Evolutionary conservation across 768 basidiomycete genomes (phyloP).

Genomic region (Pisolithus orientalis): DNA sequence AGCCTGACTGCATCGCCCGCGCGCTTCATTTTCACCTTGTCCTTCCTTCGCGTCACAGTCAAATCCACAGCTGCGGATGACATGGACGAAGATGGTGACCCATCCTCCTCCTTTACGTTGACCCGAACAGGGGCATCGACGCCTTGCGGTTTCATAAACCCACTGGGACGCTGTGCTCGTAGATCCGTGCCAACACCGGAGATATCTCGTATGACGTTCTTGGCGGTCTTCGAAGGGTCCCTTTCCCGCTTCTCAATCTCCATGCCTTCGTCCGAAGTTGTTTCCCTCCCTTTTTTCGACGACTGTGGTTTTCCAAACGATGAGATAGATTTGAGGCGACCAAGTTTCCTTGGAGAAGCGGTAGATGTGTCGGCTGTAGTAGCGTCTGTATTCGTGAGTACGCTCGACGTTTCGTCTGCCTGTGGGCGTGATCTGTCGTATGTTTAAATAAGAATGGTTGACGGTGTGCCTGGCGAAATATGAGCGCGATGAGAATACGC

Average conservation of each 20-base stretch:
- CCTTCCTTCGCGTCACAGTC: not conserved
- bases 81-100: not conserved
- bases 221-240: constrained; percentile 34
- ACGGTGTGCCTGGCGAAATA: no score
- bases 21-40: not conserved
- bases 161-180: constrained; percentile 19
- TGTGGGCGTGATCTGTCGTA: no score
- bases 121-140: constrained; percentile 14
- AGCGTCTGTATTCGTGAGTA: no score
- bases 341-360: not conserved
- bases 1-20: not conserved
- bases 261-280: not conserved
- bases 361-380: not conserved
- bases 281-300: constrained; percentile 5
- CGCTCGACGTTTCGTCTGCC: no score
- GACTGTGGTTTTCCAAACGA: constrained; percentile 4
- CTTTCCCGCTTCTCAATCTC: constrained; percentile 3
- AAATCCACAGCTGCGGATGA: not conserved
- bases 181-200: constrained; percentile 46
- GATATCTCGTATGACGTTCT: constrained; percentile 41
- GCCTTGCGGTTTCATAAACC: constrained; percentile 18
- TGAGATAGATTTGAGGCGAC: constrained; percentile 19
- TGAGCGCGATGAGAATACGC: constrained; percentile 13
- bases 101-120: constrained; percentile 1
- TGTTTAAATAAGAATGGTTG: no score